These are phyloP conservation scores for Candolleomyces efflorescens DNA, from an alignment of 768 basidiomycete species.

Conservation along the genomic window DNA sequence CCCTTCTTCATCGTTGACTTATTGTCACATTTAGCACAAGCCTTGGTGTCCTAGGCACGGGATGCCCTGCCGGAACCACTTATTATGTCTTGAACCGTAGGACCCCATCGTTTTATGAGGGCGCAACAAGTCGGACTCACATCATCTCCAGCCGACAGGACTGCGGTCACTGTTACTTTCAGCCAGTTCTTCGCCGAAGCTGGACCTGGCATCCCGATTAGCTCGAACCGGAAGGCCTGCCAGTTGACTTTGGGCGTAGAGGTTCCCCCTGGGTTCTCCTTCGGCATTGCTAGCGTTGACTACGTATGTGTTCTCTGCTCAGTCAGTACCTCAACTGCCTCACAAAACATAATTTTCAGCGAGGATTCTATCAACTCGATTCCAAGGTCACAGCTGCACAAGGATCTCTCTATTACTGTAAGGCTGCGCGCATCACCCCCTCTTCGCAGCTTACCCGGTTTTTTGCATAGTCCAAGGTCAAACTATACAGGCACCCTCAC, in stretches of 20 bases:
- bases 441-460: background rate
- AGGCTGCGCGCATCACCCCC: background rate
- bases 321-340: background rate
- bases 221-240: conserved; percentile 18
- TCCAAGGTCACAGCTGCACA: conserved; percentile 13
- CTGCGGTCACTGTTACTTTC: conserved; percentile 18
- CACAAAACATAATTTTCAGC: conserved; percentile 1
- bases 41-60: background rate
- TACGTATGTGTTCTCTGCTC: conserved; percentile 9
- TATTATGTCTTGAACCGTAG: conserved; percentile 17
- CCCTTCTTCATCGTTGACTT: too few relatives aligned
- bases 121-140: background rate
- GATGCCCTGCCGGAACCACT: conserved; percentile 1
- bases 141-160: conserved; percentile 10
- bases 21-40: background rate
- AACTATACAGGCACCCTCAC: conserved; percentile 1
- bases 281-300: conserved; percentile 15
- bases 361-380: conserved; percentile 18
- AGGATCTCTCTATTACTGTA: conserved; percentile 18
- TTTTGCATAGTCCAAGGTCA: background rate
- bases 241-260: conserved; percentile 19
- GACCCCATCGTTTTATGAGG: background rate
- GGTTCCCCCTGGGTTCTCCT: conserved; percentile 18
- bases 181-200: conserved; percentile 16
- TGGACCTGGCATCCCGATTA: conserved; percentile 15